Conservation (phyloP, 140 eudicot genomes). For the Anethum foeniculum region DNA sequence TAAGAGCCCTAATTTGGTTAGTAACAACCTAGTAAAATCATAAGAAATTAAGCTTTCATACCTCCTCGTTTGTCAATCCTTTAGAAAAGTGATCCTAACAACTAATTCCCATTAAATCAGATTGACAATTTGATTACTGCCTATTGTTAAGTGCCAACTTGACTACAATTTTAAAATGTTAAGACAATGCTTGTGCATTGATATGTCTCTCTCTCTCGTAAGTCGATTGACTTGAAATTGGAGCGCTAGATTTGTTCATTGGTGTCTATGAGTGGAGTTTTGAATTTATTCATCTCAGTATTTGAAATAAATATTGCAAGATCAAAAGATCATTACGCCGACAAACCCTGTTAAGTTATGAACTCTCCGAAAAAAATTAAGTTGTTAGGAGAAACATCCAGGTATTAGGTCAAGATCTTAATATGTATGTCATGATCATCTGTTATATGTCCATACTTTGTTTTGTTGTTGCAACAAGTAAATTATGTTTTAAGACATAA, state of each 20-base stretch:
- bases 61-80: background rate
- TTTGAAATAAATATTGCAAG: background rate
- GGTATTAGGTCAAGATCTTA: background rate
- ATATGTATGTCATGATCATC: background rate
- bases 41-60: background rate
- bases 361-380: background rate
- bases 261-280: background rate
- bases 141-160: background rate
- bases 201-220: background rate
- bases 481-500: background rate
- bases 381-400: background rate
- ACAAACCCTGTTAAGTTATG: background rate
- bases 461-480: background rate
- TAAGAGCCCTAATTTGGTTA: background rate
- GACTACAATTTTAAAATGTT: background rate
- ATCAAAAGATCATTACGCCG: background rate
- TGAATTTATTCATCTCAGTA: background rate
- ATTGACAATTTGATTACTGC: background rate
- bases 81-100: background rate
- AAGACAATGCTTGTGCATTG: background rate
- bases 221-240: background rate
- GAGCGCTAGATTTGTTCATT: background rate
- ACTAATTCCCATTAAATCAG: background rate
- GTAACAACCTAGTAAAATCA: background rate
- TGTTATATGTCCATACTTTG: background rate